Evolutionary conservation across 768 basidiomycete species (phyloP).

Genomic region (Xerocomellus chrysenteron): DNA sequence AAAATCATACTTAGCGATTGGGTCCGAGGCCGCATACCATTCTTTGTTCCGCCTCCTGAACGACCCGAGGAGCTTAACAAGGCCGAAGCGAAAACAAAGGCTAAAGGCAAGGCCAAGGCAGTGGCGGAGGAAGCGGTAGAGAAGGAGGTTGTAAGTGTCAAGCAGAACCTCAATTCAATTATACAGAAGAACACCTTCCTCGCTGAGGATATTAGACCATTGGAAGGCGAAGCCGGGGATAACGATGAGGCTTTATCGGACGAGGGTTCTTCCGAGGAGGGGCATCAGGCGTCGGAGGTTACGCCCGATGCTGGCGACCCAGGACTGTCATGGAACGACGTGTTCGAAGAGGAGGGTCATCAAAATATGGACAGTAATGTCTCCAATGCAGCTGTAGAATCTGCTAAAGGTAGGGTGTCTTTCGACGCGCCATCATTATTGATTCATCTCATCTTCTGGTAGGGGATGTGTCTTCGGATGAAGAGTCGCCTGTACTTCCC

Average conservation of each 20-base stretch:
- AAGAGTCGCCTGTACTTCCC: conserved; percentile 32
- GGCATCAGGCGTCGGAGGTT: conserved; percentile 37
- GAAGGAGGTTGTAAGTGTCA: conserved; percentile 58
- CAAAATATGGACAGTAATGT: conserved; percentile 16
- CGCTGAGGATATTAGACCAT: conserved; percentile 73
- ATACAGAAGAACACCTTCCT: conserved; percentile 88
- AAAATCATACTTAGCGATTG: conserved; percentile 96
- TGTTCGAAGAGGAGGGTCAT: conserved; percentile 61
- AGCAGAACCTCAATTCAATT: conserved; percentile 83
- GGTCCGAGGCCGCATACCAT: conserved; percentile 97
- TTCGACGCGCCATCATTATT: neutral
- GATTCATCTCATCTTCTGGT: conserved; percentile 10
- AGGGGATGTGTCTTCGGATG: conserved; percentile 35
- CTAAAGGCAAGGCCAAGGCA: conserved; percentile 52
- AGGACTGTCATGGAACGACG: conserved; percentile 82
- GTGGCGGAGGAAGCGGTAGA: conserved; percentile 30
- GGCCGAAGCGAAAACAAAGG: conserved; percentile 47
- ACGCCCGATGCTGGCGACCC: conserved; percentile 37
- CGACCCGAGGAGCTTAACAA: conserved; percentile 67
- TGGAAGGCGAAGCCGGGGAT: conserved; percentile 51
- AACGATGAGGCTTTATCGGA: conserved; percentile 32
- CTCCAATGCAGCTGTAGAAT: conserved; percentile 5
- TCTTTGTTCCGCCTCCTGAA: conserved; percentile 91
- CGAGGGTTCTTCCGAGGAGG: conserved; percentile 42
- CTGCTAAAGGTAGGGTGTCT: conserved; percentile 21